phyloP scores from a whole-genome alignment of 2,329 filamentous ascomycete species.

The Plectosphaerella plurivora region DNA sequence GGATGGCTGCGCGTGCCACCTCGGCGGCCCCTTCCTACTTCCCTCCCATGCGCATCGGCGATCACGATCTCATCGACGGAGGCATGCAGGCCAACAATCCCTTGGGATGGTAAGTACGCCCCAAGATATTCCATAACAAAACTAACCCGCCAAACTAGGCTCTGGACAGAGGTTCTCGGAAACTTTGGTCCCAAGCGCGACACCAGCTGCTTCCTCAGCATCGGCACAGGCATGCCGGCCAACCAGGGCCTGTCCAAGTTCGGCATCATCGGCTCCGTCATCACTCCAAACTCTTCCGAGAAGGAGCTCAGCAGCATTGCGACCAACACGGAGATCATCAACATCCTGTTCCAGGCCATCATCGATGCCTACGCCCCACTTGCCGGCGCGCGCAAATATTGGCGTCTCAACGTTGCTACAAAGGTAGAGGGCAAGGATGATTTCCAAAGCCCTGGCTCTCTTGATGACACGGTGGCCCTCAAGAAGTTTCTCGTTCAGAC shows the following conservation, averaged over 20 bases:
- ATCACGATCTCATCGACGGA: constrained; percentile 4
- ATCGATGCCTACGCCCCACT: constrained; percentile 8
- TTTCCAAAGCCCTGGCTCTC: too few relatives aligned
- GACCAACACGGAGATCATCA: constrained; percentile 7
- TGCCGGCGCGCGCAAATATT: constrained; percentile 8
- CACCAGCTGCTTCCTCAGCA: constrained; percentile 11
- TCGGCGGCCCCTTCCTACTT: too few relatives aligned
- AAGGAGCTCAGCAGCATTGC: constrained; percentile 4
- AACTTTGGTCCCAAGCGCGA: constrained; percentile 7
- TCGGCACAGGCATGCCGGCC: constrained; percentile 7
- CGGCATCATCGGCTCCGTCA: not conserved
- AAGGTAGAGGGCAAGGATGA: not conserved
- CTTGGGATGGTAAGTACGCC: not conserved
- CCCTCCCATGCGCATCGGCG: too few relatives aligned
- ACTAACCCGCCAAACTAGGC: constrained; percentile 1
- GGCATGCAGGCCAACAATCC: constrained; percentile 1
- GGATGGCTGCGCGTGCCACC: too few relatives aligned
- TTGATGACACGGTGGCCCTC: too few relatives aligned
- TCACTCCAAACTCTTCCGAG: not conserved
- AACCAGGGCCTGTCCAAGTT: constrained; percentile 1
- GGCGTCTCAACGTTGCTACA: constrained; percentile 5
- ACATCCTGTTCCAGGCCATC: constrained; percentile 9
- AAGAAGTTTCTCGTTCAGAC: too few relatives aligned
- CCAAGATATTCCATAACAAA: not conserved
- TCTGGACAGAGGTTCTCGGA: constrained; percentile 8